Evolutionary conservation across 371 early-diverging fungal genomes (phyloP), one percentile per base, ranked within the genome.

Genomic region (Mortierella sp.): DNA sequence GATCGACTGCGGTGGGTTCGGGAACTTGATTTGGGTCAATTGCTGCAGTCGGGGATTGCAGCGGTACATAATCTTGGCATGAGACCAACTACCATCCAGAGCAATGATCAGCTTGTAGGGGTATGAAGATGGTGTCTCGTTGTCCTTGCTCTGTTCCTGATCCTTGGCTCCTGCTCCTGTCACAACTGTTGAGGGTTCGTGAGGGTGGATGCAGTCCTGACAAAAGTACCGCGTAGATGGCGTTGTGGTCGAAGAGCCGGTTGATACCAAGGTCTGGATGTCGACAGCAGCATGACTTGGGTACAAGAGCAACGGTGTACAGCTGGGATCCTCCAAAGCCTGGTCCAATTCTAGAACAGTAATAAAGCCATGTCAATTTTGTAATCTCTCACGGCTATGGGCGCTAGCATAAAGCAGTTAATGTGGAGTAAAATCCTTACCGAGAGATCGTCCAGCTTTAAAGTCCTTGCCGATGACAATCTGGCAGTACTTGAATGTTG

Each of bases 401-500:
- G 14, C 57, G 28, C 0, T 28, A 1, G 11, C 5, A 26, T 26
- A 24, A 24, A 19, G 16, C 21, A 10, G 21, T 37, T 37, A 54
- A 59, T 3, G 16, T 13, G n/a, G n/a, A n/a, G n/a, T n/a, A n/a
- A 28, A 44, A 61, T 51, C 31, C 10, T 67, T 82, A 81, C 87
- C 87, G 31, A 55, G 26, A 14, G 80, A 83, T 71, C 76, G 71
- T 14, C 81, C 79, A 4, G 54, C 51, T 10, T 76, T 75, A 50
- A 87, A 87, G 64, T 87, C 87, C 37, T 87, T 87, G 54, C 87
- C 87, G 31, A 87, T 83, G 26, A 87, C 71, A n/a, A 87, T 83
- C 34, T 83, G 77, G 57, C 87, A 87, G 46, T 83, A 79, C 26
- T 79, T 87, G 71, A 87, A 83, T 28, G 72, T 77, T 55, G 79